Base-by-base conservation (phyloP, 208 protist species). In the Leptomonas pyrrhocoris region DNA sequence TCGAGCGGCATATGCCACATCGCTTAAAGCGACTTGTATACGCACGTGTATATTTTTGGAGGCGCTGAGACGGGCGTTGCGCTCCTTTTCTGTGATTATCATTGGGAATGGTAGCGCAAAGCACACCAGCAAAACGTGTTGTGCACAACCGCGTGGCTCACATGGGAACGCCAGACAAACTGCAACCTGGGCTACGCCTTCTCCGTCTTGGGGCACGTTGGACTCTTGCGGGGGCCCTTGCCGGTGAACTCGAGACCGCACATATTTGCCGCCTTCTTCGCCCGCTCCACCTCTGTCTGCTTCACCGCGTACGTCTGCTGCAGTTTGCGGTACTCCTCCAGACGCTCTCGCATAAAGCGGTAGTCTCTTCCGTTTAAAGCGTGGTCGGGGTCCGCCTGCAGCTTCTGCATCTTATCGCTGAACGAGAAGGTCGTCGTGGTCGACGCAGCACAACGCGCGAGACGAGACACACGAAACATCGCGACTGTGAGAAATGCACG, bases 221-320 rank as follows among this genome's bases (percentile, higher is more conserved):
- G 57, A 6, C 25, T 49, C 45, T 72, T 77, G 12, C 72, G 42
- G 11, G 34, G 60, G 23, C 68, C 62, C 61, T 94, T 92, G 12
- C 86, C 77, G 15, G 90, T 93, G 59, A 95, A 95, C 75, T 95
- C 90, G 23, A 95, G 70, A 0, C 90, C 90, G 64, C 90, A 93
- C 73, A 92, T 90, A 48, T 89, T 72, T 2, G 87, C 90, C 19
- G 90, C 90, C 38, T 83, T 80, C 21, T 80, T 77, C 1, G 90
- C 88, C 13, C 90, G 79, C 59, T 95, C 90, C 67, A 93, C 79
- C 34, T 95, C 90, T 16, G 77, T 89, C 67, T 95, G 90, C 79
- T 95, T 95, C 43, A 95, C 90, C 16, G 87, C 78, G 31, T 95
- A 93, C 9, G 74, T 70, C 75, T 89, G 77, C 70, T 93, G 87